Conservation (phyloP, 257 asterid genomes). For the Phtheirospermum japonicum region DNA sequence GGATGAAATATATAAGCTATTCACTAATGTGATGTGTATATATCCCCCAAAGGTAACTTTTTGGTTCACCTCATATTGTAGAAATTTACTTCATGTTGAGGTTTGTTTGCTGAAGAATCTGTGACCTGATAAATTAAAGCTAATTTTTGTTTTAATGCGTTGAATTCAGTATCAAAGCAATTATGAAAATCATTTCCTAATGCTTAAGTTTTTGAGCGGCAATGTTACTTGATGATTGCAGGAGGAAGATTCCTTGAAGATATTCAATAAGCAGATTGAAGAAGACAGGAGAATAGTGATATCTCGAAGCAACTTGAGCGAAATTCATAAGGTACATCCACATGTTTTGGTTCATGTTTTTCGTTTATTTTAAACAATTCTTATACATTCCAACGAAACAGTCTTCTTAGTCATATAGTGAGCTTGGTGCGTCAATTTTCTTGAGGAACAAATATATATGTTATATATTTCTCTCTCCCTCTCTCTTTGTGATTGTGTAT, state of each 20-base stretch:
- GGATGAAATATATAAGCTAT: constrained; percentile 70
- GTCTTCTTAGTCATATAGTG: constrained; percentile 8
- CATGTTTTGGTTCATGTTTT: constrained; percentile 19
- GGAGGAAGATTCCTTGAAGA: constrained; percentile 85
- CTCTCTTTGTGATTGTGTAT: background rate
- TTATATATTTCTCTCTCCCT: background rate
- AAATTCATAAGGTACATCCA: constrained; percentile 70
- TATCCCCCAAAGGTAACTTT: constrained; percentile 71
- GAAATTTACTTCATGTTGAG: constrained; percentile 1
- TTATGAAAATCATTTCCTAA: too few species aligned
- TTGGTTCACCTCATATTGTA: background rate
- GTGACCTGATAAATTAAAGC: constrained; percentile 8
- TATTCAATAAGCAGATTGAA: constrained; percentile 87
- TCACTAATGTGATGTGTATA: constrained; percentile 65
- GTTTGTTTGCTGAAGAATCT: constrained; percentile 14
- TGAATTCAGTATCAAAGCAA: too few species aligned
- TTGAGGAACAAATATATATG: constrained; percentile 11
- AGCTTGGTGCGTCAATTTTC: constrained; percentile 7
- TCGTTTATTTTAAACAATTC: constrained; percentile 17
- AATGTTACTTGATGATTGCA: constrained; percentile 38
- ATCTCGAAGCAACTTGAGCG: constrained; percentile 82
- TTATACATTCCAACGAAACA: constrained; percentile 16
- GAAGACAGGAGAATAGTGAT: constrained; percentile 87
- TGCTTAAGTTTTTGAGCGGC: too few species aligned
- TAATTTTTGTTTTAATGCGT: too few species aligned